A percentile compares a stretch with the other conserved stretches of the same genome.
These are phyloP conservation scores for Flammula alnicola DNA, from an alignment of 1,284 basidiomycete genomes.

Conservation along the genomic window DNA sequence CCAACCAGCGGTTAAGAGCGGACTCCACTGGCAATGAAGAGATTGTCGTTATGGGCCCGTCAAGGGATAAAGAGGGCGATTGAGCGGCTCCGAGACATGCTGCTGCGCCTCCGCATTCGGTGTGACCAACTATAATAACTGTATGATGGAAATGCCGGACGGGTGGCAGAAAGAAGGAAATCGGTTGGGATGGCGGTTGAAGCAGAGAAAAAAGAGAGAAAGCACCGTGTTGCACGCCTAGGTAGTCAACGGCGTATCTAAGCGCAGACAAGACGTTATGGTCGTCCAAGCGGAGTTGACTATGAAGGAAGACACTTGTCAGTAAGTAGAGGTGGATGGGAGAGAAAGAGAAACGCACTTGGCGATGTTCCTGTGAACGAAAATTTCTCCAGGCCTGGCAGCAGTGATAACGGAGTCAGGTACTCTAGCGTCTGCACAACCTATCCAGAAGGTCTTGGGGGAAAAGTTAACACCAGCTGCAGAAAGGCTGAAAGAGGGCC, in stretches of 20 bases:
- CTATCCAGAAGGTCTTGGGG: slow-evolving; percentile 45
- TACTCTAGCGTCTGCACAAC: slow-evolving; percentile 47
- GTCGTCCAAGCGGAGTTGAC: slow-evolving; percentile 83
- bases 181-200: too few relatives aligned
- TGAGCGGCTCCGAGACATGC: slow-evolving; percentile 57
- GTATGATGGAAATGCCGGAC: slow-evolving; percentile 11
- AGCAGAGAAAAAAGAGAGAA: slow-evolving; percentile 32
- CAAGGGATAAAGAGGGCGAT: slow-evolving; percentile 30
- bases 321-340: not conserved
- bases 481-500: slow-evolving; percentile 12
- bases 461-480: slow-evolving; percentile 5
- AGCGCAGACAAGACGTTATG: slow-evolving; percentile 75
- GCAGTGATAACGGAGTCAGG: slow-evolving; percentile 46
- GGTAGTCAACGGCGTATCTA: slow-evolving; percentile 76
- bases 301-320: slow-evolving; percentile 31
- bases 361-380: slow-evolving; percentile 50
- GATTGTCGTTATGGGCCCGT: slow-evolving; percentile 38
- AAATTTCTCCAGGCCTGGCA: slow-evolving; percentile 47
- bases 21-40: slow-evolving; percentile 41
- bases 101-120: slow-evolving; percentile 77
- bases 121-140: slow-evolving; percentile 86
- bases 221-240: slow-evolving; percentile 85
- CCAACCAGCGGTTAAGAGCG: slow-evolving; percentile 73
- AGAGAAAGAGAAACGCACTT: slow-evolving; percentile 37
- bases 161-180: too few relatives aligned